A percentile compares a stretch with the other conserved stretches of the same genome.
Conservation (phyloP, 2,329 filamentous ascomycete species). For the Dactylonectria estremocensis region DNA sequence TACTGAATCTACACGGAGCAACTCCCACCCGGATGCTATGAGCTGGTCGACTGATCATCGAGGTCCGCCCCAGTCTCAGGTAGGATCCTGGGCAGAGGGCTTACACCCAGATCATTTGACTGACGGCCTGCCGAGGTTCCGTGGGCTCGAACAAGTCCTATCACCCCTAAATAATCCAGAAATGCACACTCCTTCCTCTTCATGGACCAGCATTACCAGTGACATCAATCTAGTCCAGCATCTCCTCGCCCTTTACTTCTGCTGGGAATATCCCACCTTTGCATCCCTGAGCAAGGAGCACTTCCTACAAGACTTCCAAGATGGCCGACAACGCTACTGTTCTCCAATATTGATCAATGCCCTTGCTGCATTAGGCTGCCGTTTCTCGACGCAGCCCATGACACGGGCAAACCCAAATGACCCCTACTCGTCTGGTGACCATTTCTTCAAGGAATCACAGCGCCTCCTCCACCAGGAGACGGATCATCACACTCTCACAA, state of each 20-base stretch:
- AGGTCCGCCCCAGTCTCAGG: slow-evolving; percentile 60
- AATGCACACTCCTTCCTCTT: slow-evolving; percentile 58
- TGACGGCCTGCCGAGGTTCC: slow-evolving; percentile 54
- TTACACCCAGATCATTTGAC: slow-evolving; percentile 54
- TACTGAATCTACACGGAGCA: slow-evolving; percentile 61
- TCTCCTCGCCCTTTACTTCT: slow-evolving; percentile 78
- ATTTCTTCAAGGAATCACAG: slow-evolving; percentile 81
- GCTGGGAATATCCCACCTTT: slow-evolving; percentile 84
- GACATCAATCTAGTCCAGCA: slow-evolving; percentile 74
- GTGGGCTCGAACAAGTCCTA: slow-evolving; percentile 64
- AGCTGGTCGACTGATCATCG: slow-evolving; percentile 61
- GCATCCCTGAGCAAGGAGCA: slow-evolving; percentile 80
- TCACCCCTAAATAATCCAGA: slow-evolving; percentile 62
- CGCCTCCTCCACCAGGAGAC: slow-evolving; percentile 71
- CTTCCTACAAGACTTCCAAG: slow-evolving; percentile 76
- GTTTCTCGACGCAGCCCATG: slow-evolving; percentile 76
- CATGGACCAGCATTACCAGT: slow-evolving; percentile 74
- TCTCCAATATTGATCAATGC: slow-evolving; percentile 78
- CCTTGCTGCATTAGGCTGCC: slow-evolving; percentile 76
- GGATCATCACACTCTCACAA: slow-evolving; percentile 76
- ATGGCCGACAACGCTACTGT: slow-evolving; percentile 75
- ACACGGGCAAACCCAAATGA: slow-evolving; percentile 75
- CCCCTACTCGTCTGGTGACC: slow-evolving; percentile 77
- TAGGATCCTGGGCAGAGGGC: slow-evolving; percentile 67
- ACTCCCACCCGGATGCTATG: slow-evolving; percentile 63